phyloP scores from a whole-genome alignment of 2,329 filamentous ascomycete species.

The Passalora sequoiae region DNA sequence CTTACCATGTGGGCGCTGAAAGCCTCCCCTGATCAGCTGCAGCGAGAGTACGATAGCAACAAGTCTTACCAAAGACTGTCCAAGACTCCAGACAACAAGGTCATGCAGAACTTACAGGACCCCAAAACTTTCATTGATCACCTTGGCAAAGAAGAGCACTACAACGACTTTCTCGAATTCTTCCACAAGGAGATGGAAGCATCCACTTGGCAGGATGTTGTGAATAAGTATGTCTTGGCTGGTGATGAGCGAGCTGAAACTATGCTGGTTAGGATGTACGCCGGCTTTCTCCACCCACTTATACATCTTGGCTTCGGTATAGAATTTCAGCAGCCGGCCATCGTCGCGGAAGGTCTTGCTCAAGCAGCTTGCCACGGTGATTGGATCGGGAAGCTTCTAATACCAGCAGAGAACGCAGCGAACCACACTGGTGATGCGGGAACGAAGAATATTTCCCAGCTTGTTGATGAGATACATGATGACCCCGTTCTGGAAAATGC shows the following conservation, averaged over 20 bases:
- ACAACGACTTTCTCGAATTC: constrained; percentile 69
- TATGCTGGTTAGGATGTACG: constrained; percentile 64
- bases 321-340: constrained; percentile 74
- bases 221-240: constrained; percentile 65
- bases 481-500: constrained; percentile 55
- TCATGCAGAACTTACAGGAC: constrained; percentile 54
- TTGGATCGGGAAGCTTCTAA: constrained; percentile 53
- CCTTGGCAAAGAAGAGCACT: constrained; percentile 60
- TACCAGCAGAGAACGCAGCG: constrained; percentile 48
- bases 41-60: constrained; percentile 62
- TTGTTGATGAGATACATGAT: constrained; percentile 56
- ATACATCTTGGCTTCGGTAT: constrained; percentile 79
- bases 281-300: constrained; percentile 69
- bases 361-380: constrained; percentile 66
- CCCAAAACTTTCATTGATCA: constrained; percentile 53
- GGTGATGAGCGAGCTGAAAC: constrained; percentile 61
- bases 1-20: constrained; percentile 72
- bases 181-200: constrained; percentile 68
- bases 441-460: constrained; percentile 47
- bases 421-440: constrained; percentile 25
- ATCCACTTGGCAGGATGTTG: constrained; percentile 56
- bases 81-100: constrained; percentile 37
- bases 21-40: constrained; percentile 56
- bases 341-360: constrained; percentile 74
- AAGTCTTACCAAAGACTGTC: constrained; percentile 58